Base-by-base conservation (phyloP, 2,329 filamentous ascomycete genomes). In the Fusarium bactridioides region DNA sequence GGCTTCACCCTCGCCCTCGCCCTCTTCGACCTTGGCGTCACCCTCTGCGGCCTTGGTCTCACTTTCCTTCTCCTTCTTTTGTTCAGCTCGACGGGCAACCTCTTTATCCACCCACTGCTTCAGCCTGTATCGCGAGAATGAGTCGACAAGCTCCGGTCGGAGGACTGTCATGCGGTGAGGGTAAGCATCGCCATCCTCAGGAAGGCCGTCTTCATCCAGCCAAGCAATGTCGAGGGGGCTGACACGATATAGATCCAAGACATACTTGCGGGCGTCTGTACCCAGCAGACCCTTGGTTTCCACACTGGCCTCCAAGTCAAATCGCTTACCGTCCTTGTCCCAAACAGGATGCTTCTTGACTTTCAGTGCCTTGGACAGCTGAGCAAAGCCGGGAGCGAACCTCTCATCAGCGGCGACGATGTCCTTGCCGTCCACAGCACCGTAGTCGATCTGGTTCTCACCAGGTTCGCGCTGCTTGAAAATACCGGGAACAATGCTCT, bases 361-460 rank as follows among this genome's bases (percentile, higher is more conserved):
- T 75, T 92, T 93, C 78, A 98, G 88, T 6, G 94, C 90, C 83
- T 95, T 94, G 47, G 95, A 98, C 37, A 99, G 88, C 84, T 97
- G 94, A 79, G 94, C 91, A 78, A 99, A 99, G 15, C 94, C 88
- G 33, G 92, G 85, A 2, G 90, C 90, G 77, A 99, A 99, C 25
- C 91, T 90, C 79, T 97, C 92, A 78, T 98, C 94, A 18, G 94
- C 93, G 2, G 96, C 95, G 57, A 99, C 94, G 31, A 97, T 89
- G 74, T 99, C 96, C 83, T 97, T 97, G 74, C 97, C 96, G 80
- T 99, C 96, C 37, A 98, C 96, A 74, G 95, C 96, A 79, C 96
- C 96, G 79, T 99, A 99, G 81, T 99, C 96, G 76, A 99, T 98
- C 82, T 98, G 96, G 83, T 97, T 96, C 88, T 99, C 96, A 58